phyloP scores from a whole-genome alignment of 345 rosid genomes.

The Reutealis trisperma region DNA sequence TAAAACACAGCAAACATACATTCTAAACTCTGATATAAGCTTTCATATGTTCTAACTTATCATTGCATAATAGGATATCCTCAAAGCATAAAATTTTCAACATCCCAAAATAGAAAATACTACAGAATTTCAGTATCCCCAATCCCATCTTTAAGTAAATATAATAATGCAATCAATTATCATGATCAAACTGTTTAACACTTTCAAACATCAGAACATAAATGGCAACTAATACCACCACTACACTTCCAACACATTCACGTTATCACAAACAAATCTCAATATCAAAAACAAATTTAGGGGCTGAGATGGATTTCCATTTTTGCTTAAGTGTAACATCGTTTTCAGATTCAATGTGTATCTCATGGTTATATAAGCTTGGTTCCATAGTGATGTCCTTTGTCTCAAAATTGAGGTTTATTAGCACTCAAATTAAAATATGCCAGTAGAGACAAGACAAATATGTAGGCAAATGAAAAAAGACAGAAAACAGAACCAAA shows the following conservation, averaged over 20 bases:
- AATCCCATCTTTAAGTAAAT: neutral
- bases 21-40: neutral
- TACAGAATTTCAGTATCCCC: neutral
- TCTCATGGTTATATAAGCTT: slow-evolving; percentile 39
- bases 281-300: too few species aligned
- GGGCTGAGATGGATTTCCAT: slow-evolving; percentile 26
- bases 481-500: neutral
- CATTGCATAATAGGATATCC: neutral
- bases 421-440: neutral
- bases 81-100: neutral
- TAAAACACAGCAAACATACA: neutral
- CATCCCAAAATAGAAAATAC: neutral
- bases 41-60: neutral
- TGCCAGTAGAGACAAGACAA: neutral
- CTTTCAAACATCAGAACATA: neutral
- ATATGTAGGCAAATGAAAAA: neutral
- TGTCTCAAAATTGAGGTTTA: slow-evolving; percentile 20
- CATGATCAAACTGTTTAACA: neutral
- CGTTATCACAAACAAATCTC: too few species aligned
- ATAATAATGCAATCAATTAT: neutral
- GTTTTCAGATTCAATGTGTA: slow-evolving; percentile 34
- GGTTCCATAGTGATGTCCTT: slow-evolving; percentile 41
- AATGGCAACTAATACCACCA: neutral
- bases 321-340: slow-evolving; percentile 37
- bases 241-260: too few species aligned